A percentile compares a stretch with the other conserved stretches of the same genome.
These are phyloP conservation scores for Knufia fluminis DNA, from an alignment of 2,329 filamentous ascomycete genomes.

Conservation along the genomic window DNA sequence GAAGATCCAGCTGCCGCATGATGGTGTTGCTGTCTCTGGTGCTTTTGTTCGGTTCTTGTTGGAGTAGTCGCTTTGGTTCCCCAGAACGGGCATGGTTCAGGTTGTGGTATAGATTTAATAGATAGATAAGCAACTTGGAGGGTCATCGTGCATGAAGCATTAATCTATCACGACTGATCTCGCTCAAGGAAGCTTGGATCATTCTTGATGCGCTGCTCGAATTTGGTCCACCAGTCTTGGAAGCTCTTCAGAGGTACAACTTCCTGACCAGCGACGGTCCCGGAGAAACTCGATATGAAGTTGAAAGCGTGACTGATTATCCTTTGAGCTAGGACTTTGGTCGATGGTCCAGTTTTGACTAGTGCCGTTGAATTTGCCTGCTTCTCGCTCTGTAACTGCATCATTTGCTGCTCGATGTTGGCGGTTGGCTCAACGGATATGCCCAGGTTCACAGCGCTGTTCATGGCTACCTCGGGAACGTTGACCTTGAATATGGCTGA, in stretches of 20 bases:
- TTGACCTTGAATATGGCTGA: constrained; percentile 80
- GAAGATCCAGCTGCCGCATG: constrained; percentile 59
- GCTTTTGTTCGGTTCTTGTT: constrained; percentile 70
- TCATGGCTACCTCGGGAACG: constrained; percentile 28
- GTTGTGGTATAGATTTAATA: background rate
- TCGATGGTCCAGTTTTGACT: constrained; percentile 38
- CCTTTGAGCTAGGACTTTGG: constrained; percentile 72
- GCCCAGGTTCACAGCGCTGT: constrained; percentile 45
- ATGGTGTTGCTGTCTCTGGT: constrained; percentile 65
- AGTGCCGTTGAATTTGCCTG: constrained; percentile 26
- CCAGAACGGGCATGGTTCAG: background rate
- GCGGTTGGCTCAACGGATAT: constrained; percentile 70
- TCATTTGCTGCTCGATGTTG: constrained; percentile 61
- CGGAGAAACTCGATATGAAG: constrained; percentile 80
- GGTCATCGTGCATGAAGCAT: too few relatives aligned
- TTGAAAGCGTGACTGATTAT: constrained; percentile 98
- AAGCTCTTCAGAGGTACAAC: constrained; percentile 91
- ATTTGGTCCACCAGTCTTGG: constrained; percentile 96
- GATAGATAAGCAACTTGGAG: background rate
- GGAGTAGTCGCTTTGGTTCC: constrained; percentile 34
- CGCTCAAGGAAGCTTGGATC: constrained; percentile 86
- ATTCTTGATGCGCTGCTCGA: constrained; percentile 73
- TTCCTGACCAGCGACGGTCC: constrained; percentile 59
- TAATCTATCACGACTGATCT: constrained; percentile 35
- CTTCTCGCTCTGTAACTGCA: constrained; percentile 41